Conservation (phyloP, 805 yeast genomes). For the Yarrowia divulgata region DNA sequence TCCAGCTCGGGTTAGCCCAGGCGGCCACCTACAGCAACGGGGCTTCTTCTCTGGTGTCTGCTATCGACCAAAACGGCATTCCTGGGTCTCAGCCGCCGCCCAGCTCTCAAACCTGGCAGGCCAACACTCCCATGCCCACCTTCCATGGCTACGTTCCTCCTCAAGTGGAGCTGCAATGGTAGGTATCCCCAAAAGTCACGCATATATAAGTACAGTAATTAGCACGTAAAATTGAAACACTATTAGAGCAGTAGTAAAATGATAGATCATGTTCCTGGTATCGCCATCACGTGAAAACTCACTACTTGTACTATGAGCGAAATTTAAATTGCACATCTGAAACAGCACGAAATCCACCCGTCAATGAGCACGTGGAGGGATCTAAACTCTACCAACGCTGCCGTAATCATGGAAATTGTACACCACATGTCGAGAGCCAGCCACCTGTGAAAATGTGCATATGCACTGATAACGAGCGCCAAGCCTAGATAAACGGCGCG, state of each 20-base stretch:
- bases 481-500: slow-evolving; percentile 2
- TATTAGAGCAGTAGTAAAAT: background rate
- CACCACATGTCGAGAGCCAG: background rate
- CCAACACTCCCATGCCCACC: slow-evolving; percentile 28
- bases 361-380: slow-evolving; percentile 5
- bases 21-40: slow-evolving; percentile 48
- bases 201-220: no score
- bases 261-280: background rate
- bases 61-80: slow-evolving; percentile 14
- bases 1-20: slow-evolving; percentile 63
- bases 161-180: slow-evolving; percentile 4
- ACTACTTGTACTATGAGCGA: background rate
- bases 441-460: background rate
- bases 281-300: background rate
- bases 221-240: background rate
- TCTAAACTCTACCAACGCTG: slow-evolving; percentile 10
- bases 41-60: slow-evolving; percentile 47
- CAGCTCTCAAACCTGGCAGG: slow-evolving; percentile 9
- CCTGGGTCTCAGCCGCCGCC: slow-evolving; percentile 15
- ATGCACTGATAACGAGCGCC: slow-evolving; percentile 24
- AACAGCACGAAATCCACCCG: background rate
- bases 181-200: background rate
- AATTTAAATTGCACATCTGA: slow-evolving; percentile 1
- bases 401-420: background rate
- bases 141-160: slow-evolving; percentile 17